Conservation (phyloP, 2,329 filamentous ascomycete genomes). For the Corinectria fuckeliana region DNA sequence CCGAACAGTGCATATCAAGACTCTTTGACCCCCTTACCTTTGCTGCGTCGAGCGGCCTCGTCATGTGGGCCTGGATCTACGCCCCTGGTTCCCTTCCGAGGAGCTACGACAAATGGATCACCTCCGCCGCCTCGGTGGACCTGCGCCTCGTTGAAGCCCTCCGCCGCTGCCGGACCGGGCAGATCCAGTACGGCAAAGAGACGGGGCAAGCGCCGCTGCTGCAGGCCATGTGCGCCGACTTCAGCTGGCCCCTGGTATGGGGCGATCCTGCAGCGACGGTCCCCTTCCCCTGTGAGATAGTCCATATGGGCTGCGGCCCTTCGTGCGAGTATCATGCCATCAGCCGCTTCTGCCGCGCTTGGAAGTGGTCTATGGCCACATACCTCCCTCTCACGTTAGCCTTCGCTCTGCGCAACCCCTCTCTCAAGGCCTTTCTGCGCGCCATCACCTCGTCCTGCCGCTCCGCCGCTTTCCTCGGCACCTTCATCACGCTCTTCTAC, state of each 20-base stretch:
- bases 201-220: constrained; percentile 74
- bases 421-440: constrained; percentile 52
- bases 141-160: constrained; percentile 75
- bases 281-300: constrained; percentile 82
- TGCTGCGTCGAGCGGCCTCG: constrained; percentile 71
- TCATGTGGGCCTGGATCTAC: constrained; percentile 94
- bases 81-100: constrained; percentile 71
- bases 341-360: constrained; percentile 71
- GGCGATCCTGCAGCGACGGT: constrained; percentile 73
- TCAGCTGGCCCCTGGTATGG: constrained; percentile 70
- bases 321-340: constrained; percentile 78
- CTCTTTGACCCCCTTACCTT: constrained; percentile 73
- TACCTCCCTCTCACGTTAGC: constrained; percentile 78
- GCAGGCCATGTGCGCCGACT: constrained; percentile 74
- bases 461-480: constrained; percentile 78
- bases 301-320: constrained; percentile 78
- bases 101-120: constrained; percentile 84
- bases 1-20: constrained; percentile 44
- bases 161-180: constrained; percentile 66
- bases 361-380: constrained; percentile 75
- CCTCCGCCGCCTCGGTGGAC: constrained; percentile 77
- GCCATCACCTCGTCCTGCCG: constrained; percentile 68
- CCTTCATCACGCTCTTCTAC: constrained; percentile 82
- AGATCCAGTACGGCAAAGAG: constrained; percentile 75
- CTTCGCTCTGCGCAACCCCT: constrained; percentile 61